Base-by-base conservation (phyloP, 2,329 filamentous ascomycete species). In the Rutstroemia sp. region DNA sequence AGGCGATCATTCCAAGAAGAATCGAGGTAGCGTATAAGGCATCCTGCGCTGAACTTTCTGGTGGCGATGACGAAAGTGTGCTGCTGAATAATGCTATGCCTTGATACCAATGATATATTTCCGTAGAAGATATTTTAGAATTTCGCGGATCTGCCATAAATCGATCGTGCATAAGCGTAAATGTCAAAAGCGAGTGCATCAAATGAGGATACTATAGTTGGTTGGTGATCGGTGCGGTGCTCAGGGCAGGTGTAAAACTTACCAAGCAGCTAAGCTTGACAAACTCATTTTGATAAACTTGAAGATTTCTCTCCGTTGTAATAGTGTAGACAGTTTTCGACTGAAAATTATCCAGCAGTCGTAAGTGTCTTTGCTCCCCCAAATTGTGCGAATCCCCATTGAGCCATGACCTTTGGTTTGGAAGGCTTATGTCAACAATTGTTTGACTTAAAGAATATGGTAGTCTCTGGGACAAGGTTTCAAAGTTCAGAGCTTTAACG, bases 91-190 rank as follows among this genome's bases (percentile, higher is more conserved):
- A 70, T 0, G 71, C 72, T 4, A 74, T 74, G 21, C 72, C 75
- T 47, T 74, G 74, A 56, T 73, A 75, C 70, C 72, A 75, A 66
- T 82, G 78, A 49, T 74, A 75, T 10, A 70, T 66, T 61, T 75
- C 75, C 19, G 66, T 63, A 12, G 61, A 58, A 30, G 69, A 68
- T n/a, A 63, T 65, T 66, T 42, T 59, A 21, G n/a, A 61, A 19
- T 51, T 59, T 9, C 21, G 38, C 51, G 56, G 44, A 5, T 58
- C 46, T 1, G 60, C 42, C 62, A 61, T 41, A 78, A 65, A 58
- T 5, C 75, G 72, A 58, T 82, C 79, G 60, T 85, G 80, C 60
- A 80, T 74, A 3, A 78, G 65, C 2, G 80, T 77, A 21, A 83
- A 62, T 19, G 77, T 72, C 30, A 82, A 69, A 18, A 81, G 71